Percentiles rank a stretch among this genome's conserved stretches.
These are phyloP conservation scores for Eutypella sp. DNA, from an alignment of 2,329 filamentous ascomycete genomes.

Conservation along the genomic window DNA sequence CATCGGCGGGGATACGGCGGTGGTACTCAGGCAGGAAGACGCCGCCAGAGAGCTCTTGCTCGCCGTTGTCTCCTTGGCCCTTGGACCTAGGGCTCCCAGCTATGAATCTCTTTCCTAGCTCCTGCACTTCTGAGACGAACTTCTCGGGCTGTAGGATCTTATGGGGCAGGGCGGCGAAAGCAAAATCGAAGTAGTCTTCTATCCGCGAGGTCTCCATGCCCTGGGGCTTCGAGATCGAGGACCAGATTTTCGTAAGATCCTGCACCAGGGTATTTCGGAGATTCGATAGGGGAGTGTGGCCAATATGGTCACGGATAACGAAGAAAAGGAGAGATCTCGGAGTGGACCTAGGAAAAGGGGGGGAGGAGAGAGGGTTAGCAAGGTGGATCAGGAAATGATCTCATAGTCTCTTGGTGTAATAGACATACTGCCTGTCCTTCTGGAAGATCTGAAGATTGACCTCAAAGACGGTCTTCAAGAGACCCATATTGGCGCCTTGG, in stretches of 20 bases:
- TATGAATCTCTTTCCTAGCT: conserved; percentile 75
- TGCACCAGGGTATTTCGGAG: conserved; percentile 85
- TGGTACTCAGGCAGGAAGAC: conserved; percentile 94
- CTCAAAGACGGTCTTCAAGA: conserved; percentile 98
- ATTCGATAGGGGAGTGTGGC: conserved; percentile 84
- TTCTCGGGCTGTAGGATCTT: conserved; percentile 94
- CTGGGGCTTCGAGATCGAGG: conserved; percentile 82
- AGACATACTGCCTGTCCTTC: conserved; percentile 80
- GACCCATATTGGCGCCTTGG: conserved; percentile 97
- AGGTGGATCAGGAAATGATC: not conserved
- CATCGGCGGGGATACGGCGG: conserved; percentile 90
- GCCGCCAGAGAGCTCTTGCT: conserved; percentile 71
- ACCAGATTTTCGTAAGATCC: conserved; percentile 89
- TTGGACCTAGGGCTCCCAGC: conserved; percentile 71
- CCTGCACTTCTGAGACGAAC: conserved; percentile 75
- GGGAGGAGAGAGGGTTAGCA: conserved; percentile 11
- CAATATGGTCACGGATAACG: conserved; percentile 95
- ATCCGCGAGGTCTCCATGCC: conserved; percentile 86
- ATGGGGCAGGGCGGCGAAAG: conserved; percentile 90
- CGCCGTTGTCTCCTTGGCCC: conserved; percentile 52
- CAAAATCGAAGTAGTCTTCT: conserved; percentile 98
- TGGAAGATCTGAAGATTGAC: conserved; percentile 96
- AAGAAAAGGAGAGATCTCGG: conserved; percentile 94
- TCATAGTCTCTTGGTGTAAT: not conserved
- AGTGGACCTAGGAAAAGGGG: conserved; percentile 56